phyloP scores from a whole-genome alignment of 768 basidiomycete genomes.

The Amanita polypyramis region DNA sequence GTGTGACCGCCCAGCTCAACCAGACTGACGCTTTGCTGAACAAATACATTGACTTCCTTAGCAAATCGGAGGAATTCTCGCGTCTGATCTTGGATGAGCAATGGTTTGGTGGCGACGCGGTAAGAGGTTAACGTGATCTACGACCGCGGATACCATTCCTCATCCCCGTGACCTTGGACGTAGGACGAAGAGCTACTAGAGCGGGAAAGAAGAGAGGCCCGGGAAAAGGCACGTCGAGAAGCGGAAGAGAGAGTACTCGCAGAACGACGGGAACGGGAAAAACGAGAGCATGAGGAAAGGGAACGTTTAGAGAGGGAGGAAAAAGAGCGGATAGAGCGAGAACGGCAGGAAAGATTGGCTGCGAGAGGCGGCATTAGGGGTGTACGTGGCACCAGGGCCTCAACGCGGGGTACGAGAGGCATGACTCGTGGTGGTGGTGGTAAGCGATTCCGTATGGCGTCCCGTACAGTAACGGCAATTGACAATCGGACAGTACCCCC shows the following conservation, averaged over 20 bases:
- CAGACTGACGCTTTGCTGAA: conserved; percentile 68
- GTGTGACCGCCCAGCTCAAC: conserved; percentile 52
- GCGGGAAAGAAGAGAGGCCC: conserved; percentile 35
- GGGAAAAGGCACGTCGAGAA: conserved; percentile 29
- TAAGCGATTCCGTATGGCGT: conserved; percentile 12
- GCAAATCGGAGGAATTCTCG: conserved; percentile 58
- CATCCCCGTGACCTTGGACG: conserved; percentile 2
- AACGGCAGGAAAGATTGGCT: conserved; percentile 35
- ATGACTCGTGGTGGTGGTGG: conserved; percentile 26
- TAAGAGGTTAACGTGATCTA: conserved; percentile 21
- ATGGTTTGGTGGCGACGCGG: conserved; percentile 67
- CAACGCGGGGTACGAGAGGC: conserved; percentile 39
- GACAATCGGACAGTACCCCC: background rate
- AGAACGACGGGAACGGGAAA: conserved; percentile 27
- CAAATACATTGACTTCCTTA: conserved; percentile 62
- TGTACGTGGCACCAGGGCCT: conserved; percentile 62
- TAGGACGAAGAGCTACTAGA: conserved; percentile 54
- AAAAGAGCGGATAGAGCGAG: conserved; percentile 31
- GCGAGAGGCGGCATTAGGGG: conserved; percentile 54
- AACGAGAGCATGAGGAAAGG: conserved; percentile 37
- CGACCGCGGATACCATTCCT: background rate
- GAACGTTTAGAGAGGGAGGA: conserved; percentile 33
- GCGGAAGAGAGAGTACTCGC: conserved; percentile 33
- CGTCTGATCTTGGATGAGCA: conserved; percentile 66
- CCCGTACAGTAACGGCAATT: background rate